phyloP scores from a whole-genome alignment of 768 basidiomycete genomes.

The Vararia minispora region DNA sequence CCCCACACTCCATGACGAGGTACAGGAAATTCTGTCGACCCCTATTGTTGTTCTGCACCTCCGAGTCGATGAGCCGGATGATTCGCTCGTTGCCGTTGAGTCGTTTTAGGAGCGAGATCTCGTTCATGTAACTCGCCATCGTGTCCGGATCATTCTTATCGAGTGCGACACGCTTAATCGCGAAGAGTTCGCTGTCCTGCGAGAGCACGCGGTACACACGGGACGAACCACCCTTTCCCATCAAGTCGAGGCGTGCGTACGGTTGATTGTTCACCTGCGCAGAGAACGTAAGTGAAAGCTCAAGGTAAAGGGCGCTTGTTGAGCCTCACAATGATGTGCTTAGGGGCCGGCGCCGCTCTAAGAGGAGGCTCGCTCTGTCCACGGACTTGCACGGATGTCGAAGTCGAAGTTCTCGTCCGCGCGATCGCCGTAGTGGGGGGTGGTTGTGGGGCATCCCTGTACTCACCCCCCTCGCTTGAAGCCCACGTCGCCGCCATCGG shows the following conservation, averaged over 20 bases:
- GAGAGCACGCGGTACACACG: constrained; percentile 89
- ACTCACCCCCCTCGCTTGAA: constrained; percentile 29
- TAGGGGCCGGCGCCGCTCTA: too few species aligned
- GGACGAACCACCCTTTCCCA: constrained; percentile 93
- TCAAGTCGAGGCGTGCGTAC: constrained; percentile 78
- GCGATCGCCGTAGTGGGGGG: constrained; percentile 13
- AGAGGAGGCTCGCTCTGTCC: too few species aligned
- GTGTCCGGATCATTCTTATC: constrained; percentile 86
- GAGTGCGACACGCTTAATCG: constrained; percentile 86
- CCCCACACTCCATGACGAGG: constrained; percentile 95
- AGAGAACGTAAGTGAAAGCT: too few species aligned
- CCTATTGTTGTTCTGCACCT: constrained; percentile 62
- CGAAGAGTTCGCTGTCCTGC: constrained; percentile 65
- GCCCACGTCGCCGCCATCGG: constrained; percentile 33
- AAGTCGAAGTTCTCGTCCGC: too few species aligned
- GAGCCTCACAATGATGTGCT: constrained; percentile 6
- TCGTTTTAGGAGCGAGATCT: constrained; percentile 88
- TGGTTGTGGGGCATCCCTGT: too few species aligned
- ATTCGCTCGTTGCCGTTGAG: constrained; percentile 90
- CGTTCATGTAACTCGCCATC: constrained; percentile 89
- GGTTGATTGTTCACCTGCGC: constrained; percentile 65
- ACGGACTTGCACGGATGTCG: too few species aligned
- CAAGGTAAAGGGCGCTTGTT: too few species aligned
- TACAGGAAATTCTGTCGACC: constrained; percentile 67
- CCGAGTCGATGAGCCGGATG: constrained; percentile 84